A percentile compares a stretch with the other conserved stretches of the same genome.
Conservation (phyloP, 2,329 filamentous ascomycete species). For the Calonectria pseudoturangicola region DNA sequence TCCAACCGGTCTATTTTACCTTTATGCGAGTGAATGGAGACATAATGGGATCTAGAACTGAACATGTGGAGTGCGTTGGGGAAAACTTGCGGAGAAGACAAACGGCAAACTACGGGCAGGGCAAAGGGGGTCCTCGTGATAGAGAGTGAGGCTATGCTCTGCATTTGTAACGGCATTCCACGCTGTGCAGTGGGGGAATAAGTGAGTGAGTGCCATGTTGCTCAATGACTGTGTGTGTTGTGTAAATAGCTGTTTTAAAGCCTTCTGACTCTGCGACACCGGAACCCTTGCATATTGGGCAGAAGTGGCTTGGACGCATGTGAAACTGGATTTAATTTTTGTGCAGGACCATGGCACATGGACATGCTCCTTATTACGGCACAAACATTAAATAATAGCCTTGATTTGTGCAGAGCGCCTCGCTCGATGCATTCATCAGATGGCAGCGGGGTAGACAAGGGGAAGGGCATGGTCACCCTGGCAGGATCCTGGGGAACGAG, state of each 20-base stretch:
- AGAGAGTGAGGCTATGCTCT: constrained; percentile 38
- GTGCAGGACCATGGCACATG: constrained; percentile 26
- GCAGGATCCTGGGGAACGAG: constrained; percentile 49
- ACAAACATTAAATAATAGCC: constrained; percentile 7
- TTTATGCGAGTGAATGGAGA: constrained; percentile 45
- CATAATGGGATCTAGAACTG: constrained; percentile 41
- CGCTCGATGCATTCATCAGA: constrained; percentile 22
- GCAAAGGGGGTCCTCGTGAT: not conserved
- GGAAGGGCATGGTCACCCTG: constrained; percentile 34
- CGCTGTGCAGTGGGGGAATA: constrained; percentile 7
- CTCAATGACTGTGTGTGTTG: constrained; percentile 35
- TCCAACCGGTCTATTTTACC: constrained; percentile 10
- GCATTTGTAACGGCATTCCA: constrained; percentile 46
- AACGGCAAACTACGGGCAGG: not conserved
- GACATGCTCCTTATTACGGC: not conserved
- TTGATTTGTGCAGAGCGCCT: constrained; percentile 27
- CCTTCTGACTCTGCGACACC: constrained; percentile 24
- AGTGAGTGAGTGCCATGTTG: constrained; percentile 22
- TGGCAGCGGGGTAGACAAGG: constrained; percentile 35
- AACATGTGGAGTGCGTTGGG: constrained; percentile 44
- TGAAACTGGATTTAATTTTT: constrained; percentile 29
- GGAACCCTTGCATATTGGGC: constrained; percentile 3
- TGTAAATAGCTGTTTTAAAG: constrained; percentile 23
- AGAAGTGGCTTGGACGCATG: constrained; percentile 18
- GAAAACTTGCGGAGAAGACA: constrained; percentile 27